These are phyloP conservation scores for Debaryomyces psychrophilus DNA, from an alignment of 1,139 yeast genomes.

Conservation along the genomic window DNA sequence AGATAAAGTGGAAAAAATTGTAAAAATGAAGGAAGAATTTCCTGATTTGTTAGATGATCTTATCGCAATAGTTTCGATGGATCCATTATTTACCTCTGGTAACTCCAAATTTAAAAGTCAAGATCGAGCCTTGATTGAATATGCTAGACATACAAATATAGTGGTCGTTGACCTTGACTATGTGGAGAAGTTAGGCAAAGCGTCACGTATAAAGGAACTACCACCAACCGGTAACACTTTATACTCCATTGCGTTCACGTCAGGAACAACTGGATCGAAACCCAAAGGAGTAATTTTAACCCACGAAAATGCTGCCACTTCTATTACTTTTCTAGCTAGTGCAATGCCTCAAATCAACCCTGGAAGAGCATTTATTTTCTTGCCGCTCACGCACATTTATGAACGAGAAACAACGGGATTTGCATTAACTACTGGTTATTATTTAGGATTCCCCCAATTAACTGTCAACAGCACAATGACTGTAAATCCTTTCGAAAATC, in stretches of 20 bases:
- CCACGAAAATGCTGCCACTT: slow-evolving; percentile 54
- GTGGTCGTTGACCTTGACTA: slow-evolving; percentile 48
- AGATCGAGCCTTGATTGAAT: slow-evolving; percentile 17
- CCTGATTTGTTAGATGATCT: slow-evolving; percentile 25
- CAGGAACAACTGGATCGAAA: slow-evolving; percentile 66
- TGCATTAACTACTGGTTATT: slow-evolving; percentile 38
- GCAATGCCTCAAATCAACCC: slow-evolving; percentile 19
- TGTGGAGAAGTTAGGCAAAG: slow-evolving; percentile 52
- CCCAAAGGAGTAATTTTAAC: slow-evolving; percentile 70
- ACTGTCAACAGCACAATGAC: slow-evolving; percentile 17
- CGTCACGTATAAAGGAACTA: slow-evolving; percentile 43
- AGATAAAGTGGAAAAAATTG: slow-evolving; percentile 30
- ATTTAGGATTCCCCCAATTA: slow-evolving; percentile 45
- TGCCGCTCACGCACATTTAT: slow-evolving; percentile 43
- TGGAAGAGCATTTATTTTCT: slow-evolving; percentile 26
- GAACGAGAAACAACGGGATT: slow-evolving; percentile 38
- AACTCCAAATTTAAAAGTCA: slow-evolving; percentile 14
- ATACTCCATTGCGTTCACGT: slow-evolving; percentile 72
- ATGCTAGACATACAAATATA: slow-evolving; percentile 25
- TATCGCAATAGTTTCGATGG: slow-evolving; percentile 36
- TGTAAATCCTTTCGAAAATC: slow-evolving; percentile 18
- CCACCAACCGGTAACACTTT: slow-evolving; percentile 56
- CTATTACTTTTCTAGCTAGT: slow-evolving; percentile 30
- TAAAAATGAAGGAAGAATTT: slow-evolving; percentile 24
- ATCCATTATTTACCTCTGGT: slow-evolving; percentile 24